phyloP scores from a whole-genome alignment of 2,329 filamentous ascomycete species.

The Botrytis galanthina region DNA sequence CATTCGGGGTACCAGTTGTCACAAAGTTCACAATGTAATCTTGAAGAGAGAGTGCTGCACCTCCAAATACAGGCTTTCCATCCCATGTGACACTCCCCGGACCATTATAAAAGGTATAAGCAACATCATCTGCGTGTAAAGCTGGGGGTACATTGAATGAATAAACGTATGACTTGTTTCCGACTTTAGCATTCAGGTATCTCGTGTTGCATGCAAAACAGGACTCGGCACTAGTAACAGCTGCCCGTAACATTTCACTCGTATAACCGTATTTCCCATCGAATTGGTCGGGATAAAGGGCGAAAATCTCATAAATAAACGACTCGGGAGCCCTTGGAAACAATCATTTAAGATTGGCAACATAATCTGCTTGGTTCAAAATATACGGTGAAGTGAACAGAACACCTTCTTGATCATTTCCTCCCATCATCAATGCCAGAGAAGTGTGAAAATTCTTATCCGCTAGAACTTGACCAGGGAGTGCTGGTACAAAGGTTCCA shows the following conservation, averaged over 20 bases:
- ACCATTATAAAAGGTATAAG: constrained; percentile 52
- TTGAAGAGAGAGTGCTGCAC: constrained; percentile 40
- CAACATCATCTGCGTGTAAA: constrained; percentile 52
- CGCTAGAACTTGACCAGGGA: constrained; percentile 46
- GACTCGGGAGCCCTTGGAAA: constrained; percentile 1
- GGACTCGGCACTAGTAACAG: constrained; percentile 44
- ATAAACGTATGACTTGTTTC: constrained; percentile 50
- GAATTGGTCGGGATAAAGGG: constrained; percentile 50
- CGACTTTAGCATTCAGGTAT: constrained; percentile 47
- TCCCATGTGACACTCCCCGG: constrained; percentile 34
- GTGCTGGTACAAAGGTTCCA: constrained; percentile 46
- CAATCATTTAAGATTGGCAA: neutral
- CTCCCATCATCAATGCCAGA: constrained; percentile 46
- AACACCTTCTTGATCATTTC: constrained; percentile 44
- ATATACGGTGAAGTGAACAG: constrained; percentile 35
- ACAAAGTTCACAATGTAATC: constrained; percentile 41
- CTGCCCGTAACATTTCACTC: constrained; percentile 44
- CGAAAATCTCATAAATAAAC: constrained; percentile 42
- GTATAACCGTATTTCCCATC: constrained; percentile 46
- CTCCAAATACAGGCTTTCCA: neutral
- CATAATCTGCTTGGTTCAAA: constrained; percentile 20
- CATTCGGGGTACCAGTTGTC: constrained; percentile 37
- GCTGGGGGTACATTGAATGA: constrained; percentile 52
- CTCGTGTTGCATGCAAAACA: constrained; percentile 52
- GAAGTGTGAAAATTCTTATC: constrained; percentile 45